These are phyloP conservation scores for Pulveroboletus frians DNA, from an alignment of 768 basidiomycete genomes.

Conservation along the genomic window DNA sequence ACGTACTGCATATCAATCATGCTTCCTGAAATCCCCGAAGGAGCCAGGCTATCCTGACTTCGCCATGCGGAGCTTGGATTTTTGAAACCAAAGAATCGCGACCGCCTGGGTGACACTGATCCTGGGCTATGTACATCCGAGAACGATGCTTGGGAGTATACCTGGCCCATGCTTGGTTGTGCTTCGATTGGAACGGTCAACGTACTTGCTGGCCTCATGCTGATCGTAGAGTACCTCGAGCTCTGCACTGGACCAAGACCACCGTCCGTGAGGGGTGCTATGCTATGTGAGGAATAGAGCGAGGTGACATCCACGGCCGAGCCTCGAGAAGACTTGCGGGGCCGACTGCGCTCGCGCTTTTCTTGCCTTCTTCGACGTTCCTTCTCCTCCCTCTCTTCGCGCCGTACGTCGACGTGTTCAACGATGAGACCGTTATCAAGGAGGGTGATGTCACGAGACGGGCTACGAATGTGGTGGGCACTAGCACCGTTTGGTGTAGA, in stretches of 20 bases:
- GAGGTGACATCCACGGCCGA: conserved; percentile 70
- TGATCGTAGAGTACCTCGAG: conserved; percentile 55
- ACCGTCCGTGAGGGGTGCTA: conserved; percentile 51
- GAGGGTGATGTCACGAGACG: conserved; percentile 70
- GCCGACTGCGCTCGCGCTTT: conserved; percentile 47
- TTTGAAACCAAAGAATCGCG: conserved; percentile 74
- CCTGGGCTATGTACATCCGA: conserved; percentile 74
- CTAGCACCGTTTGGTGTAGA: conserved; percentile 29
- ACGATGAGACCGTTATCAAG: conserved; percentile 88
- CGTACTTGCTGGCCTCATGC: conserved; percentile 57
- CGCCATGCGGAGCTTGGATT: conserved; percentile 68
- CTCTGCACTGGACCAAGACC: conserved; percentile 51
- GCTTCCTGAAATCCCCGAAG: conserved; percentile 79
- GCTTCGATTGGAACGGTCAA: conserved; percentile 55
- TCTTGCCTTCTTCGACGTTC: conserved; percentile 69
- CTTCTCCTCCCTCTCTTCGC: conserved; percentile 70
- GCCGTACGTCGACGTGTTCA: conserved; percentile 79
- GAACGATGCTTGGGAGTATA: conserved; percentile 75
- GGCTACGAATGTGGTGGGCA: conserved; percentile 40
- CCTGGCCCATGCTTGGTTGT: conserved; percentile 54
- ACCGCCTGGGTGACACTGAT: conserved; percentile 61
- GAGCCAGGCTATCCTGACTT: conserved; percentile 77
- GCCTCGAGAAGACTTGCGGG: conserved; percentile 68
- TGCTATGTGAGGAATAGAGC: conserved; percentile 62
- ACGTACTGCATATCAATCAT: conserved; percentile 93